Conservation (phyloP, 2,329 filamentous ascomycete genomes). For the Fusarium sp. region DNA sequence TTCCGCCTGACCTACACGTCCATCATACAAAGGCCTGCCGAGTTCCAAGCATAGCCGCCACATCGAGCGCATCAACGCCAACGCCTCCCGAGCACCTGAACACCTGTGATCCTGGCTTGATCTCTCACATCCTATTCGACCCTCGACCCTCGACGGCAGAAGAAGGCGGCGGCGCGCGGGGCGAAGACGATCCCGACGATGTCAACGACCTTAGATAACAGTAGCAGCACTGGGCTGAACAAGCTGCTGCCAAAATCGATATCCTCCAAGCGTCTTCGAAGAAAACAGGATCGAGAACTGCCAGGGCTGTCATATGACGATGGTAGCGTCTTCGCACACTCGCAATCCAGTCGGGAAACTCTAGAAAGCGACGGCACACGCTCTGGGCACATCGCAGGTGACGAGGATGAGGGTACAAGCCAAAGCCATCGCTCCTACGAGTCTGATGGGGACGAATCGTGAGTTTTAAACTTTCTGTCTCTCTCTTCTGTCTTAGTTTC, state of each 20-base stretch:
- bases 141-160: background rate
- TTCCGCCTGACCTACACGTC: background rate
- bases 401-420: slow-evolving; percentile 52
- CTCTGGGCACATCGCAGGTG: slow-evolving; percentile 52
- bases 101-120: slow-evolving; percentile 15
- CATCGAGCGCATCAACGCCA: slow-evolving; percentile 32
- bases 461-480: slow-evolving; percentile 35
- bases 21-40: background rate
- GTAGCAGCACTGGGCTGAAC: slow-evolving; percentile 56
- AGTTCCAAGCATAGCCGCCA: slow-evolving; percentile 8
- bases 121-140: slow-evolving; percentile 3
- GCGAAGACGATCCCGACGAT: slow-evolving; percentile 9
- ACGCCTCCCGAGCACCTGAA: slow-evolving; percentile 21
- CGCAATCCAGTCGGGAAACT: slow-evolving; percentile 57
- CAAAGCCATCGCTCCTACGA: slow-evolving; percentile 54
- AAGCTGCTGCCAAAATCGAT: slow-evolving; percentile 69
- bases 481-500: slow-evolving; percentile 3
- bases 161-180: slow-evolving; percentile 3
- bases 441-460: slow-evolving; percentile 52
- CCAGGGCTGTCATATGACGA: slow-evolving; percentile 46
- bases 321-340: slow-evolving; percentile 51
- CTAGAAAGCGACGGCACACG: slow-evolving; percentile 53
- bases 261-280: slow-evolving; percentile 62
- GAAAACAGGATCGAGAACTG: slow-evolving; percentile 60
- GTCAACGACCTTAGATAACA: slow-evolving; percentile 44